Conservation (phyloP, 2,329 filamentous ascomycete genomes). For the Cordyceps cateniannulata region DNA sequence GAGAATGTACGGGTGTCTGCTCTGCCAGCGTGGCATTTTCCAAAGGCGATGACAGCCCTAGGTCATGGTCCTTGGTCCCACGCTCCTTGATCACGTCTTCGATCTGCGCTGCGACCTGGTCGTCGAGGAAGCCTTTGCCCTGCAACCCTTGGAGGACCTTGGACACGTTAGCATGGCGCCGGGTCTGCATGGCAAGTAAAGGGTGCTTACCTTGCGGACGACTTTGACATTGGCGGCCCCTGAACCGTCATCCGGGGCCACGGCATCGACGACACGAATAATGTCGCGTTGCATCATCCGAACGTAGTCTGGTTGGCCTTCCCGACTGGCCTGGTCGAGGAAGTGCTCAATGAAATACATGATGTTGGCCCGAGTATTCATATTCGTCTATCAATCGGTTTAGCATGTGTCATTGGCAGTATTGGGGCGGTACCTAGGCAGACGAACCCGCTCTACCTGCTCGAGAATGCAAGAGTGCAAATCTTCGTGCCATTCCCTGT, state of each 20-base stretch:
- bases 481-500: slow-evolving; percentile 93
- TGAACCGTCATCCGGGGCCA: slow-evolving; percentile 78
- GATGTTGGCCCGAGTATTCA: slow-evolving; percentile 97
- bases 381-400: slow-evolving; percentile 58
- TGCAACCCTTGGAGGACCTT: slow-evolving; percentile 67
- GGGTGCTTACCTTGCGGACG: slow-evolving; percentile 62
- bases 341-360: slow-evolving; percentile 99
- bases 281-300: slow-evolving; percentile 95
- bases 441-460: slow-evolving; percentile 75
- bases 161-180: neutral
- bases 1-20: slow-evolving; percentile 34
- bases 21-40: slow-evolving; percentile 35
- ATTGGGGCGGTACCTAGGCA: neutral
- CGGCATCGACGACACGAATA: slow-evolving; percentile 81
- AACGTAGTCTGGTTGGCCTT: slow-evolving; percentile 73
- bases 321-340: slow-evolving; percentile 74
- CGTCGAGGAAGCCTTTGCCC: slow-evolving; percentile 64
- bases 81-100: slow-evolving; percentile 77
- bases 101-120: slow-evolving; percentile 70
- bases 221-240: slow-evolving; percentile 93
- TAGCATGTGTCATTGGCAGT: neutral
- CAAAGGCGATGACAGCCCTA: slow-evolving; percentile 45
- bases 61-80: slow-evolving; percentile 56
- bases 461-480: slow-evolving; percentile 95
- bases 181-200: neutral